Conservation (phyloP, 2,329 filamentous ascomycete species). For the Curvularia sp. region DNA sequence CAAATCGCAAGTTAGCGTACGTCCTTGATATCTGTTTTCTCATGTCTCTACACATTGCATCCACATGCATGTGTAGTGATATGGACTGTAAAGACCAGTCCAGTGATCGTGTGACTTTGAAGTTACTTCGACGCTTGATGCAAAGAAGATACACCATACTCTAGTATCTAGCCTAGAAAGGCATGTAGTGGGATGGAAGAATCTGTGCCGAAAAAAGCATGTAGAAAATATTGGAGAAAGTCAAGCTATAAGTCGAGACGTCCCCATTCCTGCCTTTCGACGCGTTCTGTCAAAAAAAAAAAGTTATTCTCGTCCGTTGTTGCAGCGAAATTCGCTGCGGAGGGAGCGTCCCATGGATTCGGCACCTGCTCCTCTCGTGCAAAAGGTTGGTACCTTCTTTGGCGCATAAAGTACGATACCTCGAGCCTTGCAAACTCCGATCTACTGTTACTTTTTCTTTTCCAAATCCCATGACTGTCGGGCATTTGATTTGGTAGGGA, state of each 20-base stretch:
- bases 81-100: background rate
- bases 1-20: background rate
- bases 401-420: background rate
- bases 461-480: background rate
- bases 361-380: background rate
- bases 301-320: too few species aligned
- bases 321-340: too few species aligned
- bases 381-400: background rate
- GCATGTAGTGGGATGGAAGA: too few species aligned
- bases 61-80: background rate
- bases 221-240: too few species aligned
- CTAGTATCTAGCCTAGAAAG: background rate
- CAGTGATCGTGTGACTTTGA: background rate
- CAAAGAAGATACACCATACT: background rate
- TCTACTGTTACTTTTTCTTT: background rate
- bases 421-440: background rate
- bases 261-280: too few species aligned
- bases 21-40: background rate
- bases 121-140: background rate
- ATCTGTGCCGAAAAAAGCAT: too few species aligned
- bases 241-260: too few species aligned
- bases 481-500: slow-evolving; percentile 3
- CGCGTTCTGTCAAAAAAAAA: too few species aligned
- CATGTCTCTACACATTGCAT: background rate
- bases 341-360: too few species aligned